phyloP scores from a whole-genome alignment of 176 grass and related monocot genomes.

The Chloris gayana region DNA sequence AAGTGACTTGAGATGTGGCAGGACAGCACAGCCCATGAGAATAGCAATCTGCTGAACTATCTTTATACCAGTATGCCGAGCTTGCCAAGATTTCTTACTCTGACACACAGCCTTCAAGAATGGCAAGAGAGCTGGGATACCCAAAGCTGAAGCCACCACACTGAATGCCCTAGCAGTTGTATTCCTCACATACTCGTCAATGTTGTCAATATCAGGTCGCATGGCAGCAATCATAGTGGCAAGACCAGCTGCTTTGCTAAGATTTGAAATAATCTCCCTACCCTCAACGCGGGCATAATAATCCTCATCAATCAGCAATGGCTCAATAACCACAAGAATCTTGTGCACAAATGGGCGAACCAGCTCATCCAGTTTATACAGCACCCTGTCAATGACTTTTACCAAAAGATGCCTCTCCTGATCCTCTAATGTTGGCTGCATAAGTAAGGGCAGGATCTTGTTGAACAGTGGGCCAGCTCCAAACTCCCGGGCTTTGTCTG shows the following conservation, averaged over 20 bases:
- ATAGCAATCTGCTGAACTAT: conserved; percentile 98
- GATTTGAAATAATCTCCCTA: conserved; percentile 93
- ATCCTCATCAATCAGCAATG: conserved; percentile 95
- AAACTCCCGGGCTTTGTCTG: conserved; percentile 44
- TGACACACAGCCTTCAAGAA: conserved; percentile 79
- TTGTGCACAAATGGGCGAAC: conserved; percentile 98
- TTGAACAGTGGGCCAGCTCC: no score
- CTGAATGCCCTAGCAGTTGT: conserved; percentile 97
- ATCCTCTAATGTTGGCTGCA: conserved; percentile 96
- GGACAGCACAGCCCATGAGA: conserved; percentile 93
- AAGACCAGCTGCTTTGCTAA: conserved; percentile 97
- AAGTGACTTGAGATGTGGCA: conserved; percentile 88
- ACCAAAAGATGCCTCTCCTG: conserved; percentile 96
- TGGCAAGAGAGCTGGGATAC: conserved; percentile 84
- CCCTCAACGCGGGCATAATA: conserved; percentile 99
- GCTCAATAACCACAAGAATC: conserved; percentile 95
- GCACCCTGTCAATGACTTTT: conserved; percentile 96
- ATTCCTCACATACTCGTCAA: conserved; percentile 97
- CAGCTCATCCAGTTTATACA: conserved; percentile 97
- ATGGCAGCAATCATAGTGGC: conserved; percentile 99
- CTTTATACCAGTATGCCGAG: conserved; percentile 90
- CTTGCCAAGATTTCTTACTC: conserved; percentile 95
- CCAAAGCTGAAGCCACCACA: conserved; percentile 95
- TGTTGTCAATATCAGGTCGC: conserved; percentile 97
- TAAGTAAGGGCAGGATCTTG: conserved; percentile 40